Base-by-base conservation (phyloP, 1,284 basidiomycete species). In the Afroboletus lepidellus region DNA sequence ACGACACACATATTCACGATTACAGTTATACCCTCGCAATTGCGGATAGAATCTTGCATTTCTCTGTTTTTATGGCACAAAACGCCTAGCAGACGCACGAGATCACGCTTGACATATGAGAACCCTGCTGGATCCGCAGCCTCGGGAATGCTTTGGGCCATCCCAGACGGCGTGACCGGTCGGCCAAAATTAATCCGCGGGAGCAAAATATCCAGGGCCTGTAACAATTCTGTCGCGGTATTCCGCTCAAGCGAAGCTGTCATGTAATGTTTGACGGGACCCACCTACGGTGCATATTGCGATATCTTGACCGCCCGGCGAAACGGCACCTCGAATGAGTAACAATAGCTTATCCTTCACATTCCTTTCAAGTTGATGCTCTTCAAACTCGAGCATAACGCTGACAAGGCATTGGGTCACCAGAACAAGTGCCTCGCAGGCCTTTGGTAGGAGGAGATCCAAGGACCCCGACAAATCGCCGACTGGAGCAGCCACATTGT, bases 1-100 rank as follows among this genome's bases (percentile, higher is more conserved):
- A 93, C 77, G 21, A 92, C 90, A 67, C 92, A 95, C 72, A 94
- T 75, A 59, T 87, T 86, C 77, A 96, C 83, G 7, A 96, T 78
- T 38, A 92, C 78, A 50, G 84, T 77, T 53, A 96, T 83, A 27
- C 93, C 93, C 7, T 82, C 85, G 50, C 76, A 80, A 41, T 69
- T 71, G 34, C 92, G 78, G 36, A 87, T 79, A 8, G 80, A 78
- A 65, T 94, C 87, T 65, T 94, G 92, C 41, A 85, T 80, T 18
- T 67, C 72, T 60, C 70, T 80, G 59, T 80, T 75, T 38, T 79
- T 78, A 62, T 87, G 82, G 38, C 80, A 81, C 16, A 94, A 71
- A 48, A 91, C 80, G 2, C 87, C 90, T 20, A 96, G 73, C 12
- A 94, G 74, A 25, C 90, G 84, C 16, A 94, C 89, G 21, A 95